Base-by-base conservation (phyloP, 352 stramenopile species). In the Chrysophaeum taylorii region DNA sequence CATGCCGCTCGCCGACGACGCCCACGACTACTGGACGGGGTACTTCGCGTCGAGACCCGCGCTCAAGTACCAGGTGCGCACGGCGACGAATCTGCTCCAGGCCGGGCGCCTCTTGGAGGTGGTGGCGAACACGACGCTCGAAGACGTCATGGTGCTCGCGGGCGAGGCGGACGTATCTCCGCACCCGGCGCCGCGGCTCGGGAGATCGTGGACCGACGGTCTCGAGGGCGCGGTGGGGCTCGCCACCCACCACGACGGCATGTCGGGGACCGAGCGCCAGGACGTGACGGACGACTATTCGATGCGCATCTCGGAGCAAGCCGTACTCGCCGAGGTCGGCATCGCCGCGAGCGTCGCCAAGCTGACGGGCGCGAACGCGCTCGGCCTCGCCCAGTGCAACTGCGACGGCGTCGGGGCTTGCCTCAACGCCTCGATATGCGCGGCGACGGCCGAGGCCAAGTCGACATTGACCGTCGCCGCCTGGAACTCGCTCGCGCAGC, bases 221-320 rank as follows among this genome's bases (percentile, higher is more conserved):
- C 79, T 98, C 0, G 84, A 96, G 63, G 88, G 91, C 39, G 89
- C 87, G 16, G 76, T 96, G 23, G 92, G 88, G 16, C 80, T 97
- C n/a, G 84, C 89, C 0, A 92, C 97, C 81, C 94, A 98, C 78
- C 94, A 98, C 74, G 94, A 98, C 71, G 92, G 83, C 37, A 83
- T 98, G 5, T 92, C 89, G 1, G 94, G 94, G 61, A 98, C 92
- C 12, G 87, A 94, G 63, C 97, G 97, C 74, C 92, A 98, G 75
- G 84, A 84, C 42, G 93, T 98, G 0, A 85, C 92, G 0, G 84
- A 97, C 73, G 94, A 98, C 79, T 98, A 98, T 70, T 81, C 86
- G 0, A 87, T 96, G 60, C 83, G 88, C 42, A 82, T 98, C 38
- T 85, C 91, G 38, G 83, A 88, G 66, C 91, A 90, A 0, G 79